These are phyloP conservation scores for Przewalskia tangutica DNA, from an alignment of 257 asterid species.

Conservation along the genomic window DNA sequence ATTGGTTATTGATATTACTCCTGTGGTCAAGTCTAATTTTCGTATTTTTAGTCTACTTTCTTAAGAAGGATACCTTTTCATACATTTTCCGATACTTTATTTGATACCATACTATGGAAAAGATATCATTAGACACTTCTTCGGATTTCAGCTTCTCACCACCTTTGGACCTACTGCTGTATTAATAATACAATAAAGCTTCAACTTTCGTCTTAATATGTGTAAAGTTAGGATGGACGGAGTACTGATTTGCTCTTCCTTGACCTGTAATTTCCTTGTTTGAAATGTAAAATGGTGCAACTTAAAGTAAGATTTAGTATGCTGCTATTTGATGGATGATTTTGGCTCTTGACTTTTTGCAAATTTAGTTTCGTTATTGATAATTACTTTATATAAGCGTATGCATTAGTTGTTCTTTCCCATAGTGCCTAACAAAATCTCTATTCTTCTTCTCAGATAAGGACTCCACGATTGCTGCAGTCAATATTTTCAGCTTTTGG, in stretches of 20 bases:
- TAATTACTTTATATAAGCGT: neutral
- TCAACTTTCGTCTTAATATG: neutral
- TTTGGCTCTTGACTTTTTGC: neutral
- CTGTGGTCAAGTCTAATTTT: neutral
- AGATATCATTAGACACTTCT: neutral
- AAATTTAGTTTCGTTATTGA: neutral
- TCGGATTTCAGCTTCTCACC: neutral
- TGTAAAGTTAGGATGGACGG: neutral
- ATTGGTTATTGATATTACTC: neutral
- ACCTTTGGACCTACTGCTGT: neutral
- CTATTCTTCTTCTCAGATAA: constrained; percentile 34
- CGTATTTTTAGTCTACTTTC: neutral
- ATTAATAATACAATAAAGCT: neutral
- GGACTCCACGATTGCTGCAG: constrained; percentile 82
- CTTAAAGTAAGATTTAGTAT: neutral
- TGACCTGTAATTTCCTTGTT: neutral
- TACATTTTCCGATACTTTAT: neutral
- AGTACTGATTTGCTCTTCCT: neutral
- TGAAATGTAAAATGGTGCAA: neutral
- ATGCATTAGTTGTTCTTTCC: neutral
- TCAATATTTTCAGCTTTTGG: constrained; percentile 69
- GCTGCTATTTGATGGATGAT: neutral
- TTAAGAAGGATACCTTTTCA: neutral
- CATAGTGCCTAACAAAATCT: neutral
- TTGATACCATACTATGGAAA: neutral